Percentiles rank a stretch among this genome's conserved stretches.
phyloP scores from a whole-genome alignment of 139 green algal genomes.

The Coccomyxa sp. region DNA sequence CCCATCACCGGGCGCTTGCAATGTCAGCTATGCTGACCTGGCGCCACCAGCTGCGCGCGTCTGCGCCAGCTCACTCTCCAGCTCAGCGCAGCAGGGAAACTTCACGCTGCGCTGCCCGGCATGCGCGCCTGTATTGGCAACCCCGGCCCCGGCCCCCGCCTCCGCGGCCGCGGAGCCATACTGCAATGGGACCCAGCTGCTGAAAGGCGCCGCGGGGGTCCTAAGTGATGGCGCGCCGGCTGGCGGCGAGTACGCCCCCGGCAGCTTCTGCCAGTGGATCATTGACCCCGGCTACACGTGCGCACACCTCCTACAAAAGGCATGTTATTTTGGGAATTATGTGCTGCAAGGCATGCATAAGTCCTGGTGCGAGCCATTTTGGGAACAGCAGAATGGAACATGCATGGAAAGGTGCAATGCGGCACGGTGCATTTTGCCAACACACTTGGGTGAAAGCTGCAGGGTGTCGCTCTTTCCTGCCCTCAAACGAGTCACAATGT shows the following conservation, averaged over 20 bases:
- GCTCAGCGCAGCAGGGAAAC: too few species aligned
- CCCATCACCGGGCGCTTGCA: not conserved
- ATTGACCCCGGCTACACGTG: not conserved
- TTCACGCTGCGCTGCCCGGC: not conserved
- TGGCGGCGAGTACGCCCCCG: not conserved
- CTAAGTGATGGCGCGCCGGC: not conserved
- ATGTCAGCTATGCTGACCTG: not conserved
- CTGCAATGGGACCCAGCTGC: not conserved
- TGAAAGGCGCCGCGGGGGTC: not conserved
- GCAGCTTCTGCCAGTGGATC: not conserved
- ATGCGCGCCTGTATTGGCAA: not conserved
- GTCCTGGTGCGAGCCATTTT: too few species aligned
- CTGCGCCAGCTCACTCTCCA: not conserved
- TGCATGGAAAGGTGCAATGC: too few species aligned
- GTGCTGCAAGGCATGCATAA: too few species aligned
- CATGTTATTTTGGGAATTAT: too few species aligned
- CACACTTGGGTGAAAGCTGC: too few species aligned
- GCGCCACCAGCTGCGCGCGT: not conserved
- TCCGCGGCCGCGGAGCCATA: not conserved
- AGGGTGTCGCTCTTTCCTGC: too few species aligned
- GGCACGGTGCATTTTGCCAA: too few species aligned
- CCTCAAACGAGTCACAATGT: too few species aligned
- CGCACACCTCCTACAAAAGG: not conserved
- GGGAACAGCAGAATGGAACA: too few species aligned
- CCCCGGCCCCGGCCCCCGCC: too few species aligned